These are phyloP conservation scores for Euphorbia pulcherrima DNA, from an alignment of 345 rosid species.

Conservation along the genomic window DNA sequence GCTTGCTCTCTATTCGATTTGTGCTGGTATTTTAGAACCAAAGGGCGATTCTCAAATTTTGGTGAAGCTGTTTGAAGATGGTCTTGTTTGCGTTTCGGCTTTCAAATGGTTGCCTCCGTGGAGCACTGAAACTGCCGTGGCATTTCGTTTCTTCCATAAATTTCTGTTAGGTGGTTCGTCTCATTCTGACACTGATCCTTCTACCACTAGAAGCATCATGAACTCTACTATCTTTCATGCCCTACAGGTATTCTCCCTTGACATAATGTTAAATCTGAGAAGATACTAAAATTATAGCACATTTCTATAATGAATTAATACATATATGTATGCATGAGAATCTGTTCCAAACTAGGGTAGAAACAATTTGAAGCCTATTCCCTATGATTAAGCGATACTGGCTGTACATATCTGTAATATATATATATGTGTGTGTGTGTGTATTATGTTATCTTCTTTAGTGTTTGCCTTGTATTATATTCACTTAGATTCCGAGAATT, in stretches of 20 bases:
- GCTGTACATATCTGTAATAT: too few relatives aligned
- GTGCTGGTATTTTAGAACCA: slow-evolving; percentile 34
- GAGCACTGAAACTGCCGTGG: slow-evolving; percentile 91
- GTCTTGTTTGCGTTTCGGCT: slow-evolving; percentile 71
- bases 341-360: too few relatives aligned
- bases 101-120: slow-evolving; percentile 92
- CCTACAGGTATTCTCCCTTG: slow-evolving; percentile 53
- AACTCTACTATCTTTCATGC: slow-evolving; percentile 53
- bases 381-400: too few relatives aligned
- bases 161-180: slow-evolving; percentile 71
- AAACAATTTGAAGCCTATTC: too few relatives aligned
- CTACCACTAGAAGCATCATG: slow-evolving; percentile 46
- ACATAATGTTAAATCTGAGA: too few relatives aligned
- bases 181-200: slow-evolving; percentile 59
- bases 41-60: slow-evolving; percentile 29
- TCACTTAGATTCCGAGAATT: background rate
- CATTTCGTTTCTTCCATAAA: slow-evolving; percentile 79
- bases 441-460: too few relatives aligned
- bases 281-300: too few relatives aligned
- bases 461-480: background rate
- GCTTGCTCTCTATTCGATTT: slow-evolving; percentile 58
- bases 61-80: slow-evolving; percentile 54
- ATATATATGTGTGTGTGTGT: background rate
- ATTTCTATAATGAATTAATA: too few relatives aligned
- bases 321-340: too few relatives aligned